Base-by-base conservation (phyloP, 768 basidiomycete genomes). In the Kockovaella imperatae region DNA sequence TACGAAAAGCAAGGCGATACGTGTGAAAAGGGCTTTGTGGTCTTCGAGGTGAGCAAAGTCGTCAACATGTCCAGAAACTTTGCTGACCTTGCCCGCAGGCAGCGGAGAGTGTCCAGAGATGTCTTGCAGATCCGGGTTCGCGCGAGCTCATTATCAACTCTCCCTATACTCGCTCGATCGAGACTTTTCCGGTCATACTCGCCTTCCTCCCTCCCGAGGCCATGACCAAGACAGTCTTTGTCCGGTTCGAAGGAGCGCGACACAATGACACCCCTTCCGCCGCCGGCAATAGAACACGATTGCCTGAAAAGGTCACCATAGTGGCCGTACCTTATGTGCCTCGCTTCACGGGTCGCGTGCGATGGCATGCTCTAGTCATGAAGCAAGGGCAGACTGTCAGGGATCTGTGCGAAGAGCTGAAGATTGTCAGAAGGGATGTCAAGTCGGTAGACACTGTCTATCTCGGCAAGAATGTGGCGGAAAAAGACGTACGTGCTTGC, bases 1-100 rank as follows among this genome's bases (percentile, higher is more conserved):
- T 44, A 52, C 41, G 52, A 59, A 15, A 24, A 35, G 1, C 42
- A 44, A 15, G 53, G 52, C 17, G 36, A 52, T 30, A 42, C 17
- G 1, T 45, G 49, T 36, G 54, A 62, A 23, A 49, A 57, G 31
- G 49, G 26, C 28, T 47, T 52, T 14, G 52, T 62, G 4, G 55
- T 62, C 5, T 62, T 62, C 30, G 28, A 54, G 7, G 61, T 57
- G 35, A 54, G 57, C 39, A 14, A 6, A 17, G 2, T 21, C 21
- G 17, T 25, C 32, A 18, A 32, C 23, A 13, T 11, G 11, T 24
- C 25, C 23, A 17, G 35, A 29, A 28, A 28, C n/a, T 39, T 21
- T 25, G 39, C 42, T 47, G 39, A 52, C 35, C 2, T 5, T 25
- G n/a, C 42, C 23, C 24, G 15, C 31, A 62, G 60, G 49, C 53